Percentiles rank a stretch among this genome's conserved stretches.
phyloP scores from a whole-genome alignment of 2,329 filamentous ascomycete genomes.

The Cladophialophora exuberans region DNA sequence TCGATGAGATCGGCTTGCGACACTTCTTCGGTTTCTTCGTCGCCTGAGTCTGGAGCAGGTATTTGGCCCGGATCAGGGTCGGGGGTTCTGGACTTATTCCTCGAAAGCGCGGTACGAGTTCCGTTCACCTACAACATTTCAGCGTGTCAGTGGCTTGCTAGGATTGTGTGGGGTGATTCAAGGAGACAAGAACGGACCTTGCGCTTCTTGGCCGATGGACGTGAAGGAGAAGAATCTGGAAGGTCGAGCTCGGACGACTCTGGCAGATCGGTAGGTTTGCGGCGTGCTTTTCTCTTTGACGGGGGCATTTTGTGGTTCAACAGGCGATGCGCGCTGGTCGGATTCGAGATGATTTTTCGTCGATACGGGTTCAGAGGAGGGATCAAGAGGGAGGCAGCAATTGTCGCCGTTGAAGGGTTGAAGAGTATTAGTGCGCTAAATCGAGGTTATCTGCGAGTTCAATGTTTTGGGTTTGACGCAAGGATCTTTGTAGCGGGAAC shows the following conservation, averaged over 20 bases:
- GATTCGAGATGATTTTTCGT: too few species aligned
- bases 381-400: not conserved
- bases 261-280: slow-evolving; percentile 25
- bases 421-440: slow-evolving; percentile 12
- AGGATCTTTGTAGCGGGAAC: slow-evolving; percentile 20
- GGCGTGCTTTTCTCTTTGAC: slow-evolving; percentile 33
- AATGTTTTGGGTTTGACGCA: slow-evolving; percentile 31
- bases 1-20: slow-evolving; percentile 51
- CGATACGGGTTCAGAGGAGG: too few species aligned
- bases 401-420: not conserved
- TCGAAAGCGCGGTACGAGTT: slow-evolving; percentile 18
- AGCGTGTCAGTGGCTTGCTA: slow-evolving; percentile 7
- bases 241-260: slow-evolving; percentile 47
- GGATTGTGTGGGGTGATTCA: slow-evolving; percentile 1
- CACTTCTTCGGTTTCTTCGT: slow-evolving; percentile 48
- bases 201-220: slow-evolving; percentile 52
- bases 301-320: slow-evolving; percentile 30
- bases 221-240: slow-evolving; percentile 52
- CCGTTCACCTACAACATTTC: slow-evolving; percentile 22
- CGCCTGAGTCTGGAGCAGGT: slow-evolving; percentile 45
- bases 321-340: too few species aligned
- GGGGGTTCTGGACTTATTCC: slow-evolving; percentile 32
- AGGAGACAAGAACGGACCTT: slow-evolving; percentile 43
- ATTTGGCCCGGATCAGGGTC: slow-evolving; percentile 43
- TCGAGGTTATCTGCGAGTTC: slow-evolving; percentile 28